These are phyloP conservation scores for Gymnopilus dilepis DNA, from an alignment of 768 basidiomycete species.

Conservation along the genomic window DNA sequence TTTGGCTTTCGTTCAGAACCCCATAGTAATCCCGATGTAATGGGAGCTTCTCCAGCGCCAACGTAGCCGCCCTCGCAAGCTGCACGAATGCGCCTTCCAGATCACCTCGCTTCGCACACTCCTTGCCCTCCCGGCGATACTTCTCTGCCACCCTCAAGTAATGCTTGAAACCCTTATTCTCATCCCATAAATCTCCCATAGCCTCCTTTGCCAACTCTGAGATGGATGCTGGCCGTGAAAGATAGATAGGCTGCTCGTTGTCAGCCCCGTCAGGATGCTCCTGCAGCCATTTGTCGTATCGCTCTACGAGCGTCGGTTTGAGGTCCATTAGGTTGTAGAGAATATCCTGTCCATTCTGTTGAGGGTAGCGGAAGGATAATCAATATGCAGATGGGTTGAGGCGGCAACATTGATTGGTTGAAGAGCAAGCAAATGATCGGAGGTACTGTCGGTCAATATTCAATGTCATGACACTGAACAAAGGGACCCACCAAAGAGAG, in stretches of 20 bases:
- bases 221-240: slow-evolving; percentile 58
- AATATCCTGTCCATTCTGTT: slow-evolving; percentile 79
- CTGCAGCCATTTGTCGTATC: slow-evolving; percentile 64
- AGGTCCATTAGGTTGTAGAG: slow-evolving; percentile 67
- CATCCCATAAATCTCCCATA: too few relatives aligned
- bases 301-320: slow-evolving; percentile 66
- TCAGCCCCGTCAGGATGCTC: slow-evolving; percentile 44
- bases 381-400: not conserved
- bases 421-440: slow-evolving; percentile 4
- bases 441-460: not conserved
- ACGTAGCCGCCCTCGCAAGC: slow-evolving; percentile 73
- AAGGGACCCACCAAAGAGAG: slow-evolving; percentile 64
- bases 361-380: too few relatives aligned
- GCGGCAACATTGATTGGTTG: not conserved
- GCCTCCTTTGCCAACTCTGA: slow-evolving; percentile 69
- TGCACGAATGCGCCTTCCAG: slow-evolving; percentile 75
- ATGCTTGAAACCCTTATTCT: too few relatives aligned
- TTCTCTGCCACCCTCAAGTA: slow-evolving; percentile 71
- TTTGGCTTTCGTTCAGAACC: slow-evolving; percentile 60
- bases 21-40: slow-evolving; percentile 68
- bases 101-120: slow-evolving; percentile 53
- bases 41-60: slow-evolving; percentile 82
- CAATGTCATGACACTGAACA: not conserved
- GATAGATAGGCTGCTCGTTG: slow-evolving; percentile 20
- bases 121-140: slow-evolving; percentile 60